phyloP scores from a whole-genome alignment of 2,329 filamentous ascomycete genomes.

The Tolypocladium ovalisporum region DNA sequence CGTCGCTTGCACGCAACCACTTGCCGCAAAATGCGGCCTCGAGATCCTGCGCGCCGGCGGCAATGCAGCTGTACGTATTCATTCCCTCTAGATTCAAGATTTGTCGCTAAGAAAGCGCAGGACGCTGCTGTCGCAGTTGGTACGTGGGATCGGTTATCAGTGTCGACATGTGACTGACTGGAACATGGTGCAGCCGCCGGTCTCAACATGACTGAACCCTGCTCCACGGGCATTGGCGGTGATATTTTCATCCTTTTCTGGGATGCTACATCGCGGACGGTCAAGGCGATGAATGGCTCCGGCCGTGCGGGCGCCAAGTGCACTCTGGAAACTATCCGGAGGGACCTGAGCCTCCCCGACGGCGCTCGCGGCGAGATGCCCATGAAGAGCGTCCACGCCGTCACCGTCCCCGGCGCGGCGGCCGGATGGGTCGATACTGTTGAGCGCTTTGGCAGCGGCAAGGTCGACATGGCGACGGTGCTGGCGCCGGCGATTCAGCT shows the following conservation, averaged over 20 bases:
- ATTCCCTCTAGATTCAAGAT: neutral
- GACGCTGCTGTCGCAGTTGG: conserved; percentile 93
- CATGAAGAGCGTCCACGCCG: conserved; percentile 64
- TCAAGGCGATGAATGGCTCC: conserved; percentile 84
- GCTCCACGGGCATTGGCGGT: conserved; percentile 87
- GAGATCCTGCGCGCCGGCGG: conserved; percentile 77
- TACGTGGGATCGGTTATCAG: conserved; percentile 20
- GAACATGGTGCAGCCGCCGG: conserved; percentile 53
- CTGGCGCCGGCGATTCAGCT: conserved; percentile 74
- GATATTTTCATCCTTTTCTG: conserved; percentile 97
- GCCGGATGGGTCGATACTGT: conserved; percentile 90
- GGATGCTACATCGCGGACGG: conserved; percentile 68
- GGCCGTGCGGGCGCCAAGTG: conserved; percentile 65
- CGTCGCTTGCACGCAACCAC: conserved; percentile 77
- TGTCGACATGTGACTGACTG: neutral
- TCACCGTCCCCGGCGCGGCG: conserved; percentile 80
- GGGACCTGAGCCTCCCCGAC: conserved; percentile 54
- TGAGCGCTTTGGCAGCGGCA: conserved; percentile 81
- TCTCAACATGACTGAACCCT: conserved; percentile 87
- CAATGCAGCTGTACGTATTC: conserved; percentile 68
- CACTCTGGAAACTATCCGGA: conserved; percentile 59
- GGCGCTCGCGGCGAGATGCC: conserved; percentile 54
- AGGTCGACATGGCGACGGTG: conserved; percentile 64
- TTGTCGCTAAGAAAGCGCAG: conserved; percentile 33
- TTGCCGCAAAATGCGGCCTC: conserved; percentile 81